Evolutionary conservation across 2,329 filamentous ascomycete genomes (phyloP), one percentile per base, ranked within the genome.

Genomic region (Arthrobotrys iridis): DNA sequence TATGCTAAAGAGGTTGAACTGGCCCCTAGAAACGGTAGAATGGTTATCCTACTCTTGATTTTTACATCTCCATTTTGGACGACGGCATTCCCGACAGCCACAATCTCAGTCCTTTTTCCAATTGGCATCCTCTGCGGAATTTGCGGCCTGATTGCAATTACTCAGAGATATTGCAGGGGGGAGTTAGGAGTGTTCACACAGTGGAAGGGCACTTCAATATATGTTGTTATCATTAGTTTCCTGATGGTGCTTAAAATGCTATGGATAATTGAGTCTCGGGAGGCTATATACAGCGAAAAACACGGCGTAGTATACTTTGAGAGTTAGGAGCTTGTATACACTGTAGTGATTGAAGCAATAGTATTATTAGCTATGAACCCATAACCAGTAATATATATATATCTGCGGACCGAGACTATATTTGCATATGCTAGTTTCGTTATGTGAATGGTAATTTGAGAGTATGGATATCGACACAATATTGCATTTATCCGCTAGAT

Each of bases 51-150:
- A 2, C 30, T 74, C 2, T 41, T 67, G 2, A 28, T 74, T 0
- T 52, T 48, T 13, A 74, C 55, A 7, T 67, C 70, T 8, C 26
- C 41, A 0, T 67, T 74, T 28, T 74, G 62, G 70, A 11, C 52
- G 3, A 45, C 70, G 0, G 62, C 70, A 30, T 74, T 74, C 28
- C 70, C 70, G 0, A 58, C 37, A 0, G 35, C 55, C 0, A 63
- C 37, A 0, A 66, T 60, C 37, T 24, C 48, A 10, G 6, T 57
- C 15, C 4, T 58, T 0, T 67, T 74, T 35, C 7, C 8, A 4
- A 6, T 41, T 0, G 55, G 55, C 5, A 24, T 74, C 1, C 22
- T 55, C 11, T 62, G 37, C n/a, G 22, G 57, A 24, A 45, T 46
- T 2, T 37, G 35, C 43, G 37, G 35, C 3, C 3, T 73, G n/a